Conservation (phyloP, 192 early-diverging fungal species). For the Phlyctochytrium bullatum region DNA sequence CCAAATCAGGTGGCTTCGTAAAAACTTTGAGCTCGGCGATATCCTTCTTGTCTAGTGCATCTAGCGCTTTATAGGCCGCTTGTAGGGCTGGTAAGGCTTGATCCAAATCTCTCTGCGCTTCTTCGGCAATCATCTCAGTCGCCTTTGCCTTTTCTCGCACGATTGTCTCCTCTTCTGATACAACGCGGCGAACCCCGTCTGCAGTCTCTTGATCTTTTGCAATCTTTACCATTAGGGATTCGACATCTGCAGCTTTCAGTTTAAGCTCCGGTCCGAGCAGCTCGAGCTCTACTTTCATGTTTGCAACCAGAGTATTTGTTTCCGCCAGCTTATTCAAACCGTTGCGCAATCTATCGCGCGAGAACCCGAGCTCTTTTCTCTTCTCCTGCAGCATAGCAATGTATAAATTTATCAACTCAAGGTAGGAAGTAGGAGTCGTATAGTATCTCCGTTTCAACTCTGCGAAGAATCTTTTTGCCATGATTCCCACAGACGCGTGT, state of each 20-base stretch:
- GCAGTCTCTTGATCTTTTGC: slow-evolving; percentile 63
- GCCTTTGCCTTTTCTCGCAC: slow-evolving; percentile 53
- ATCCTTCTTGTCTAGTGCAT: slow-evolving; percentile 60
- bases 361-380: slow-evolving; percentile 49
- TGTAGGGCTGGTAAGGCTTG: slow-evolving; percentile 57
- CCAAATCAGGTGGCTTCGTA: slow-evolving; percentile 54
- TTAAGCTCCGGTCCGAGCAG: slow-evolving; percentile 55
- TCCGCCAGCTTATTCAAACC: slow-evolving; percentile 56
- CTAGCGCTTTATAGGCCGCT: slow-evolving; percentile 57
- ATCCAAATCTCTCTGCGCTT: slow-evolving; percentile 58
- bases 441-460: slow-evolving; percentile 55
- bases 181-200: slow-evolving; percentile 59
- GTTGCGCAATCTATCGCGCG: slow-evolving; percentile 49
- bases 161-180: slow-evolving; percentile 56
- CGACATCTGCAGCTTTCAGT: slow-evolving; percentile 48
- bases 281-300: slow-evolving; percentile 61
- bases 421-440: slow-evolving; percentile 59
- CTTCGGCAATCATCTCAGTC: slow-evolving; percentile 57
- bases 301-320: slow-evolving; percentile 58
- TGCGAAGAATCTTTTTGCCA: slow-evolving; percentile 48
- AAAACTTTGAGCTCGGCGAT: slow-evolving; percentile 64
- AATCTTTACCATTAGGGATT: slow-evolving; percentile 60
- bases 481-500: slow-evolving; percentile 50
- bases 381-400: slow-evolving; percentile 59
- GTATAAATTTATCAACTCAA: slow-evolving; percentile 61